phyloP scores from a whole-genome alignment of 2,329 filamentous ascomycete genomes.

The Talaromyces sp. region DNA sequence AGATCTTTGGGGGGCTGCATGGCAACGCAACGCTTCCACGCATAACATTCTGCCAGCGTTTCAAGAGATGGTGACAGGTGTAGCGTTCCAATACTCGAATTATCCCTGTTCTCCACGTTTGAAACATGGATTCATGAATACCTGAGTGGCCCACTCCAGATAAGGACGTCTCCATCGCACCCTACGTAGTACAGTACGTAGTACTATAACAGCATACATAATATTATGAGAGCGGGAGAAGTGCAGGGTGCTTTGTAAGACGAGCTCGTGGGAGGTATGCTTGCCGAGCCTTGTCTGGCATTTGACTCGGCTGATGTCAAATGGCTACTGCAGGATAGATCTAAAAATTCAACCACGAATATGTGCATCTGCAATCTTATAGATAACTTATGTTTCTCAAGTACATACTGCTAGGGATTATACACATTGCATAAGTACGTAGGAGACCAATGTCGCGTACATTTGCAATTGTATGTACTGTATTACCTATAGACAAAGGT shows the following conservation, averaged over 20 bases:
- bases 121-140: not conserved
- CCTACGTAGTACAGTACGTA: not conserved
- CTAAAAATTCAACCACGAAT: not conserved
- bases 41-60: not conserved
- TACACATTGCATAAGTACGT: not conserved
- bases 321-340: not conserved
- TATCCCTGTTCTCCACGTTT: not conserved
- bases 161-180: not conserved
- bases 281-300: not conserved
- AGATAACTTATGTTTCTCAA: not conserved
- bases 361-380: not conserved
- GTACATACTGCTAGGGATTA: not conserved
- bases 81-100: not conserved
- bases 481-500: not conserved
- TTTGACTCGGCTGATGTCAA: not conserved
- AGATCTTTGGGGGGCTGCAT: not conserved
- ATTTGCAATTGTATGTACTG: not conserved
- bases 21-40: not conserved
- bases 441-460: not conserved
- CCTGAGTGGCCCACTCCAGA: not conserved
- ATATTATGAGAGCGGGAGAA: not conserved
- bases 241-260: not conserved
- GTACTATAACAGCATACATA: not conserved
- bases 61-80: not conserved
- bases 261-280: not conserved